Percentiles rank a stretch among this genome's conserved stretches.
These are phyloP conservation scores for Taphrina communis DNA, from an alignment of 1,139 yeast genomes.

Conservation along the genomic window DNA sequence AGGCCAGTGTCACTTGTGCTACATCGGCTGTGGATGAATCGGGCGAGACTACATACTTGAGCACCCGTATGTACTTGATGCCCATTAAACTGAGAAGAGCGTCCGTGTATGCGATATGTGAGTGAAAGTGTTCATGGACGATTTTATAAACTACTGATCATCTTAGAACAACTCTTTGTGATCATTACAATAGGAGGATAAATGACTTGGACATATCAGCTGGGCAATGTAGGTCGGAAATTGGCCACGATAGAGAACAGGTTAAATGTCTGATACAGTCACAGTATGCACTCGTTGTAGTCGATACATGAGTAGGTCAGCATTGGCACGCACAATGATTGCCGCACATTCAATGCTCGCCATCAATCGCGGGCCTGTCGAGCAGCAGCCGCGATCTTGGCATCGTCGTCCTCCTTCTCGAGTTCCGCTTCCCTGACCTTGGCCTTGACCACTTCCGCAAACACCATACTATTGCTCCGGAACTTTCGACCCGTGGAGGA, in stretches of 20 bases:
- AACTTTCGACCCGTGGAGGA: conserved; percentile 27
- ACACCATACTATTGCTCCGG: conserved; percentile 46
- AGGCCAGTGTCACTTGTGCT: not conserved
- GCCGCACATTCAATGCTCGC: not conserved
- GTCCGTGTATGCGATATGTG: no score
- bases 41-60: not conserved
- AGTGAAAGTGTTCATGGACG: no score
- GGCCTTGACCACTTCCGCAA: conserved; percentile 45
- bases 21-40: not conserved
- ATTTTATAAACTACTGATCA: not conserved
- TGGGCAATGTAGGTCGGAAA: no score
- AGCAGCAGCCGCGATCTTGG: conserved; percentile 1
- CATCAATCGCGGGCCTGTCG: not conserved
- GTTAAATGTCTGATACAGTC: no score
- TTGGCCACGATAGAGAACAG: no score
- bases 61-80: conserved; percentile 10
- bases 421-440: conserved; percentile 42
- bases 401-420: conserved; percentile 32
- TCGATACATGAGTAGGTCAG: no score
- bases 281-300: no score
- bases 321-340: no score
- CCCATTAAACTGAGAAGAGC: not conserved
- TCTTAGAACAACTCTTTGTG: no score
- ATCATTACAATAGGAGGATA: no score
- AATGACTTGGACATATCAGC: no score